Evolutionary conservation across 1,139 yeast species (phyloP), one percentile per base, ranked within the genome.

Genomic region (Kodamaea plutei): DNA sequence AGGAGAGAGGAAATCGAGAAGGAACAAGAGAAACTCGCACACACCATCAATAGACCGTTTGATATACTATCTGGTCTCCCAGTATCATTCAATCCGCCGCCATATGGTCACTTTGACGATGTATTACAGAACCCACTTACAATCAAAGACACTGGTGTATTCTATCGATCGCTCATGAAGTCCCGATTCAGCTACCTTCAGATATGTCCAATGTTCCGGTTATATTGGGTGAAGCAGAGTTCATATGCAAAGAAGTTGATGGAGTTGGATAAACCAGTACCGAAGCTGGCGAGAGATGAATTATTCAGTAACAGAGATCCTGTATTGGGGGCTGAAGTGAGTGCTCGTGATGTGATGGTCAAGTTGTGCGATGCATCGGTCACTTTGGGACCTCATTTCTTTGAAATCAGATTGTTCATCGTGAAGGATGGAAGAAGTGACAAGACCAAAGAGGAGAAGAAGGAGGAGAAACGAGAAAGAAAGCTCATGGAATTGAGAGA

Each of bases 291-390:
- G 13, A 49, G 50, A 23, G 56, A 48, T 23, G 65, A 52, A 20
- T 52, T 39, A 28, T 44, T 43, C 27, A 39, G 41, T 14, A 58
- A 58, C 21, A 40, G 71, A 23, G 53, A 55, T 9, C 69, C 81
- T 21, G 64, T 73, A 23, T 55, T 69, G 29, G 64, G 69, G 5
- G 47, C 58, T 22, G 70, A 70, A 9, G 67, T 66, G 7, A 76
- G 76, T 52, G 82, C 82, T 20, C 66, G 94, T 43, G 97, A 91
- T 44, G 80, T 80, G 32, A 88, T 89, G 96, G 84, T 87, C 36
- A 87, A 87, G 50, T 61, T 91, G 36, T 77, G 93, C 46, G 96
- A 89, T 44, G 78, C 89, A 35, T 60, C 66, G 1, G 57, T 88
- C 61, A 65, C 69, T 5, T 66, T 84, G 22, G 97, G 96, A 0